phyloP scores from a whole-genome alignment of 805 yeast genomes.

The Candida morakotiae region DNA sequence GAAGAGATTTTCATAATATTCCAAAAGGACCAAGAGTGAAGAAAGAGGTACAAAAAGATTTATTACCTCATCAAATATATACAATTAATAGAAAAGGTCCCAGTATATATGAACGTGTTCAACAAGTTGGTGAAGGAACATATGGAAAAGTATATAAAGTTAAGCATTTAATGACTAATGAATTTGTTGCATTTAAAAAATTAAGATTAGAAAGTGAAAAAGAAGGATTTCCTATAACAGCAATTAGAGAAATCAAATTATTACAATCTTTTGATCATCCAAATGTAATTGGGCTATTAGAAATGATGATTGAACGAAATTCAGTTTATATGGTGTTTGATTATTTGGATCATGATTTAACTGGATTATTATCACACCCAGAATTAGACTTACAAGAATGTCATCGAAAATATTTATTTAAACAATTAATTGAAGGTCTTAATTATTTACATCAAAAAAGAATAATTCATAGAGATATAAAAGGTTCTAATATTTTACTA shows the following conservation, averaged over 20 bases:
- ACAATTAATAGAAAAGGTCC: slow-evolving; percentile 24
- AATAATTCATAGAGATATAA: slow-evolving; percentile 76
- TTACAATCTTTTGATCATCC: slow-evolving; percentile 79
- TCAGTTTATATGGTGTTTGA: slow-evolving; percentile 88
- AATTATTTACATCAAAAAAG: slow-evolving; percentile 63
- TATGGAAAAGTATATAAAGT: slow-evolving; percentile 96
- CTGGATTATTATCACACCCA: slow-evolving; percentile 81
- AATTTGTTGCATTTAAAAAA: slow-evolving; percentile 80
- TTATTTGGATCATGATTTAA: slow-evolving; percentile 88
- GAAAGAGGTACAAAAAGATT: slow-evolving; percentile 9
- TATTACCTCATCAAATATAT: slow-evolving; percentile 28
- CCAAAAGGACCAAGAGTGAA: slow-evolving; percentile 13
- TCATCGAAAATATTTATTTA: slow-evolving; percentile 62
- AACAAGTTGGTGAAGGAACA: slow-evolving; percentile 98
- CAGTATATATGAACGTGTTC: slow-evolving; percentile 60
- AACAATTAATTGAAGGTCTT: slow-evolving; percentile 65
- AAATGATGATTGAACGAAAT: slow-evolving; percentile 81
- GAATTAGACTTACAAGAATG: slow-evolving; percentile 57
- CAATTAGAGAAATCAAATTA: slow-evolving; percentile 84
- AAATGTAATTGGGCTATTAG: slow-evolving; percentile 76
- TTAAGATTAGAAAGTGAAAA: slow-evolving; percentile 80
- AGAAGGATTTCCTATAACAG: slow-evolving; percentile 96
- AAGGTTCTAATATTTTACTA: slow-evolving; percentile 73
- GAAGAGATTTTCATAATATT: slow-evolving; percentile 3
- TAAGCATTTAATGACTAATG: slow-evolving; percentile 59